Percentiles rank a stretch among this genome's conserved stretches.
phyloP scores from a whole-genome alignment of 169 alveolate genomes.

The Babesia ovata region DNA sequence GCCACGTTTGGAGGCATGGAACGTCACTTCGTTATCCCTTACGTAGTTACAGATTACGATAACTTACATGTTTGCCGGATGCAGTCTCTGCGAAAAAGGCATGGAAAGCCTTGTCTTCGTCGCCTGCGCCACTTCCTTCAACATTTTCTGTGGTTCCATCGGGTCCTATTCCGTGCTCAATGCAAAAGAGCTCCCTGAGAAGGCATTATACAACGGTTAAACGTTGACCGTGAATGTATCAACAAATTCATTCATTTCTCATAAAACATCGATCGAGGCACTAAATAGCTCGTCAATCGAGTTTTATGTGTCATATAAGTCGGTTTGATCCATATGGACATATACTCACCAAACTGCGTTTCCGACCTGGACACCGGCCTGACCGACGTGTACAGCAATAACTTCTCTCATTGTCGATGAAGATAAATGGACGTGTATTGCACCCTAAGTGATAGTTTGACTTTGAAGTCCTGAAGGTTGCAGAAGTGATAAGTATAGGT shows the following conservation, averaged over 20 bases:
- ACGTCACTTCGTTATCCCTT: too few species aligned
- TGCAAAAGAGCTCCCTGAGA: constrained; percentile 82
- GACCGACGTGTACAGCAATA: constrained; percentile 93
- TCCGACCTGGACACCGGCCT: constrained; percentile 96
- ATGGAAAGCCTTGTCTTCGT: constrained; percentile 97
- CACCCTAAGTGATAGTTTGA: not conserved
- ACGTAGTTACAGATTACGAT: too few species aligned
- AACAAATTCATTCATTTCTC: too few species aligned
- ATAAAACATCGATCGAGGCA: too few species aligned
- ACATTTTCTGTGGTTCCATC: constrained; percentile 76
- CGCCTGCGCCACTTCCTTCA: constrained; percentile 86
- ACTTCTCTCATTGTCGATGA: constrained; percentile 90
- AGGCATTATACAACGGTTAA: not conserved
- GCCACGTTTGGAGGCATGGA: too few species aligned
- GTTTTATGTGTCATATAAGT: not conserved
- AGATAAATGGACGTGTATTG: not conserved
- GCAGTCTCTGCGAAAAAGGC: constrained; percentile 98
- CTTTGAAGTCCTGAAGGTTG: not conserved
- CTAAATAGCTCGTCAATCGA: too few species aligned
- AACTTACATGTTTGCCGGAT: constrained; percentile 94
- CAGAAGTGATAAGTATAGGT: not conserved
- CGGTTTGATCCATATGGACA: not conserved
- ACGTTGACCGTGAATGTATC: too few species aligned
- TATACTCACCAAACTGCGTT: constrained; percentile 93
- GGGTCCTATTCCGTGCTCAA: constrained; percentile 86